Percentiles rank a stretch among this genome's conserved stretches.
Evolutionary conservation across 352 stramenopile species (phyloP).

Genomic region (Pythium plurisporium): DNA sequence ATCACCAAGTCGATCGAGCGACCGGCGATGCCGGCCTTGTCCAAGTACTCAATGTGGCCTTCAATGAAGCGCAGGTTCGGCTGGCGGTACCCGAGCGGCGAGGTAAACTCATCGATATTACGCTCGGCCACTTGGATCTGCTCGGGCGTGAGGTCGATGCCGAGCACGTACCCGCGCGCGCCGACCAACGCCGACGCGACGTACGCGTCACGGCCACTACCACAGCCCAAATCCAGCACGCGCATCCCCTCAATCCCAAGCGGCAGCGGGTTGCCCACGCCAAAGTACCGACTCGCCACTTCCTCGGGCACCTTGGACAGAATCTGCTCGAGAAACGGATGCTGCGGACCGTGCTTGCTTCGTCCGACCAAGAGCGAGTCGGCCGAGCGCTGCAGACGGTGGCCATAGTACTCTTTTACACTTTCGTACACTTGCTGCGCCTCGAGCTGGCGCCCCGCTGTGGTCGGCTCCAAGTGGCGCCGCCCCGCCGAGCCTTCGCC

Average conservation of each 20-base stretch:
- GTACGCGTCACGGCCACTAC: slow-evolving; percentile 87
- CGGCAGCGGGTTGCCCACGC: slow-evolving; percentile 74
- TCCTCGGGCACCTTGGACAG: slow-evolving; percentile 64
- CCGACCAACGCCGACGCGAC: slow-evolving; percentile 81
- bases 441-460: slow-evolving; percentile 20
- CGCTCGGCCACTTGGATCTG: slow-evolving; percentile 74
- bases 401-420: slow-evolving; percentile 43
- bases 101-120: slow-evolving; percentile 62
- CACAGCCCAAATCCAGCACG: slow-evolving; percentile 88
- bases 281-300: slow-evolving; percentile 73
- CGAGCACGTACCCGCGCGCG: slow-evolving; percentile 66
- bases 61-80: slow-evolving; percentile 85
- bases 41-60: slow-evolving; percentile 86
- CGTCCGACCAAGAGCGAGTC: slow-evolving; percentile 77
- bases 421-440: slow-evolving; percentile 27
- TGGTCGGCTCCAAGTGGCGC: slow-evolving; percentile 24
- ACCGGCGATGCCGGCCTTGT: slow-evolving; percentile 63
- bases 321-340: slow-evolving; percentile 39
- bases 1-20: slow-evolving; percentile 88
- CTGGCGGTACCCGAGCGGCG: slow-evolving; percentile 70
- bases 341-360: slow-evolving; percentile 25
- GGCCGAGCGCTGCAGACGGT: slow-evolving; percentile 36
- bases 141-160: slow-evolving; percentile 89
- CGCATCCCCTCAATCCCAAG: slow-evolving; percentile 49
- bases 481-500: slow-evolving; percentile 22